Percentiles rank a stretch among this genome's conserved stretches.
phyloP scores from a whole-genome alignment of 306 rosid genomes.

The Prosopis cineraria region DNA sequence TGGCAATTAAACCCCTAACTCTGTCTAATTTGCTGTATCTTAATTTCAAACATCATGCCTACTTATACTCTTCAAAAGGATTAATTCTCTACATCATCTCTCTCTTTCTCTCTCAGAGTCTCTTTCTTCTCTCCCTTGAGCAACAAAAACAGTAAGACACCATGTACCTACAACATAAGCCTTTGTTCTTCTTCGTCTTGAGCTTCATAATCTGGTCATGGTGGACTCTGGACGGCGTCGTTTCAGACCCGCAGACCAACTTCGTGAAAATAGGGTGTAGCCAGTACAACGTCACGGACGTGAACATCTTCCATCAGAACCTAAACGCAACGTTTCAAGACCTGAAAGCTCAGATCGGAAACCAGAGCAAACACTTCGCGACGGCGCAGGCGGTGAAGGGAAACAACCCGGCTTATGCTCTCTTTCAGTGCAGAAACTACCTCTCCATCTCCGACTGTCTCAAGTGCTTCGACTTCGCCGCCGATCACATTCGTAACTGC shows the following conservation, averaged over 20 bases:
- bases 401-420: constrained; percentile 31
- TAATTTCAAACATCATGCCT: no score
- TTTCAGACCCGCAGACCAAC: constrained; percentile 46
- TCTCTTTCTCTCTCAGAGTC: no score
- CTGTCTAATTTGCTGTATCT: no score
- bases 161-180: not conserved
- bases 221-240: not conserved
- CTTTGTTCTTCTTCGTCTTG: not conserved
- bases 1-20: no score
- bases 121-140: not conserved
- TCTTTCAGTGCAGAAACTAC: constrained; percentile 65
- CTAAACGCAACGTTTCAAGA: constrained; percentile 48
- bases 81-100: not conserved
- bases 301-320: constrained; percentile 33
- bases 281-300: constrained; percentile 44
- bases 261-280: constrained; percentile 57
- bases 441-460: constrained; percentile 54
- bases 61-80: no score
- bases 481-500: constrained; percentile 53
- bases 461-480: constrained; percentile 47
- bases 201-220: constrained; percentile 1
- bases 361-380: constrained; percentile 44
- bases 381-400: constrained; percentile 44
- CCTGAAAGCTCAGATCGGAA: constrained; percentile 36
- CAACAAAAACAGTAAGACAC: not conserved